phyloP scores from a whole-genome alignment of 1,139 yeast genomes.

The Saccharomyces hybrid region DNA sequence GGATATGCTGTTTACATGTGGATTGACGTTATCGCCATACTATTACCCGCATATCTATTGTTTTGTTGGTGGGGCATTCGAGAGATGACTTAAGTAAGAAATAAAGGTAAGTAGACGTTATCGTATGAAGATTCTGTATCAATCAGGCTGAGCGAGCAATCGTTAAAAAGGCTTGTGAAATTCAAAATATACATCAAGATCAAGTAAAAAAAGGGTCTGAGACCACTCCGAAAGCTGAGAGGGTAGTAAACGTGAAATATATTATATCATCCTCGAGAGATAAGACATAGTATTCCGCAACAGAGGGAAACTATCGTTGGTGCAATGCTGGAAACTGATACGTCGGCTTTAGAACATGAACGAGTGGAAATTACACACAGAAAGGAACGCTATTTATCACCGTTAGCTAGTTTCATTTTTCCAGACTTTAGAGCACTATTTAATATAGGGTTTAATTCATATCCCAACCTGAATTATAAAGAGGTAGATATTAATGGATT shows the following conservation, averaged over 20 bases:
- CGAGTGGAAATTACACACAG: background rate
- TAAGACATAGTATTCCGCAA: background rate
- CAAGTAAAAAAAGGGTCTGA: background rate
- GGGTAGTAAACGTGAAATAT: background rate
- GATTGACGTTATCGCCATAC: background rate
- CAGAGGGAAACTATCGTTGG: background rate
- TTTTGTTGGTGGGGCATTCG: background rate
- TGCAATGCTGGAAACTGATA: background rate
- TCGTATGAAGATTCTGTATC: background rate
- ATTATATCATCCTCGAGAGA: background rate
- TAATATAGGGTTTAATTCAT: constrained; percentile 36
- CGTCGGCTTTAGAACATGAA: background rate
- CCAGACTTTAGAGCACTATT: constrained; percentile 47
- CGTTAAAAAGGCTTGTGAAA: background rate
- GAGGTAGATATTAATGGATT: constrained; percentile 28
- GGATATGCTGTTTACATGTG: background rate
- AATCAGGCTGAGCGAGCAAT: background rate
- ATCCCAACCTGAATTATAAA: constrained; percentile 36
- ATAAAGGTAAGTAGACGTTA: background rate
- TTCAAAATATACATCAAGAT: background rate
- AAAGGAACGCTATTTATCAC: background rate
- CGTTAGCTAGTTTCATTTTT: constrained; percentile 50
- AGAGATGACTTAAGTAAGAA: background rate
- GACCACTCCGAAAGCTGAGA: background rate
- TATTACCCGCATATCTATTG: background rate